phyloP scores from a whole-genome alignment of 1,284 basidiomycete genomes.

The Trametes pubescens region DNA sequence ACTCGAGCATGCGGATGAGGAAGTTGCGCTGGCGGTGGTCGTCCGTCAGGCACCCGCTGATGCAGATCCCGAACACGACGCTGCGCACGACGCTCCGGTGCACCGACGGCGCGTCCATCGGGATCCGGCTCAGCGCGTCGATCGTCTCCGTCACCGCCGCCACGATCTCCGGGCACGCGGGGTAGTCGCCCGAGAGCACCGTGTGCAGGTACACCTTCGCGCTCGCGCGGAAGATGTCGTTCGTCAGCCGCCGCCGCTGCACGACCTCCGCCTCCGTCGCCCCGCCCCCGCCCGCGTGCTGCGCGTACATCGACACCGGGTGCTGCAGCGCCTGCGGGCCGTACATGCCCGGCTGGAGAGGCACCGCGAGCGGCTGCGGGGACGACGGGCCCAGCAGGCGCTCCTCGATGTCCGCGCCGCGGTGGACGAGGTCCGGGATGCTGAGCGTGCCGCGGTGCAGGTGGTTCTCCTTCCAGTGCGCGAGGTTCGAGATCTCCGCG shows the following conservation, averaged over 20 bases:
- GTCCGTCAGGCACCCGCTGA: slow-evolving; percentile 74
- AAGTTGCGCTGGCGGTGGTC: slow-evolving; percentile 51
- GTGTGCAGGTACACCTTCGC: slow-evolving; percentile 76
- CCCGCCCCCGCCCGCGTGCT: slow-evolving; percentile 11
- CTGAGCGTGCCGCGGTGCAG: slow-evolving; percentile 54
- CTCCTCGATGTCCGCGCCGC: slow-evolving; percentile 61
- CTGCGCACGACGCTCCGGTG: slow-evolving; percentile 71
- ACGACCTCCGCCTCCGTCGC: slow-evolving; percentile 40
- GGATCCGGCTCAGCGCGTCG: slow-evolving; percentile 54
- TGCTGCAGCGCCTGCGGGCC: slow-evolving; percentile 32
- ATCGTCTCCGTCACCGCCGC: slow-evolving; percentile 64
- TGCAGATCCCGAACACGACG: slow-evolving; percentile 79
- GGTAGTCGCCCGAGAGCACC: slow-evolving; percentile 73
- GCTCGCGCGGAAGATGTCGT: slow-evolving; percentile 78
- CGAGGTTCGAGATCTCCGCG: slow-evolving; percentile 74
- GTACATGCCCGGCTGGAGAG: slow-evolving; percentile 32
- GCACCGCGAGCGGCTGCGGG: slow-evolving; percentile 27
- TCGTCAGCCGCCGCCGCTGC: slow-evolving; percentile 59
- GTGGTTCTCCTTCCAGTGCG: slow-evolving; percentile 66
- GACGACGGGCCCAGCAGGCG: slow-evolving; percentile 42
- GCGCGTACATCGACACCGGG: slow-evolving; percentile 15
- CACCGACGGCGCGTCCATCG: slow-evolving; percentile 47
- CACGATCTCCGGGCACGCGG: slow-evolving; percentile 66
- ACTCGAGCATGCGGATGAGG: slow-evolving; percentile 58
- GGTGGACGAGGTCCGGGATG: slow-evolving; percentile 62